Conservation (phyloP, 1,284 basidiomycete genomes). For the Golubevia sp. region DNA sequence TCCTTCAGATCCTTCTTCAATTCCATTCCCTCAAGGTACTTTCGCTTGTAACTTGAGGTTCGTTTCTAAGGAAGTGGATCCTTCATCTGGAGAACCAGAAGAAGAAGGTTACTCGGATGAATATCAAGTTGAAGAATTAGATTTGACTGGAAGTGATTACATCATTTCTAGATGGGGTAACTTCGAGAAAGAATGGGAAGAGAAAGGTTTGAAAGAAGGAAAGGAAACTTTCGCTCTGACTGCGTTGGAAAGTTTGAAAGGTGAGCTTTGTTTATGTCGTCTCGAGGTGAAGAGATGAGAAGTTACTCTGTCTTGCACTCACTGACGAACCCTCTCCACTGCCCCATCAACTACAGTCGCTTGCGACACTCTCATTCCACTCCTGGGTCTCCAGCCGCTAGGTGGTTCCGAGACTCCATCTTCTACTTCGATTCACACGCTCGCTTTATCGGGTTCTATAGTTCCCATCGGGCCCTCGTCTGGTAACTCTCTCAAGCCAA, state of each 20-base stretch:
- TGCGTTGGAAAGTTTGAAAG: conserved; percentile 89
- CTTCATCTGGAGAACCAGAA: conserved; percentile 92
- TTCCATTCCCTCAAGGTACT: conserved; percentile 79
- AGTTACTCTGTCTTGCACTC: conserved; percentile 12
- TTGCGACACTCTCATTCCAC: conserved; percentile 53
- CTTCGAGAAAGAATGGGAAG: conserved; percentile 93
- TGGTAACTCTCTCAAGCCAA: neutral
- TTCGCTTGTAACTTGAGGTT: conserved; percentile 95
- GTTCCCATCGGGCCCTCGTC: conserved; percentile 9
- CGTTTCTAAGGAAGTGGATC: conserved; percentile 95
- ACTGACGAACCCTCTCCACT: conserved; percentile 14
- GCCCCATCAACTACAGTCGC: conserved; percentile 15
- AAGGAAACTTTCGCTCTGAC: conserved; percentile 95
- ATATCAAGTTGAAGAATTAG: conserved; percentile 95
- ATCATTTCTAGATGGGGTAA: conserved; percentile 89
- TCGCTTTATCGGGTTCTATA: conserved; percentile 47
- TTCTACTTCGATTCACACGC: conserved; percentile 54
- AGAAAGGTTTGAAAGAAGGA: conserved; percentile 73
- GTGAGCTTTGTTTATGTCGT: conserved; percentile 66
- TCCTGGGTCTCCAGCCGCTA: conserved; percentile 55
- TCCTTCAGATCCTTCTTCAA: conserved; percentile 72
- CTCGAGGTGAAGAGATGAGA: conserved; percentile 3
- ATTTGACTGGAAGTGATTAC: conserved; percentile 88
- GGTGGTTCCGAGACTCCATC: conserved; percentile 48
- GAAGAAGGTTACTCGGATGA: conserved; percentile 98